phyloP scores from a whole-genome alignment of 192 early-diverging fungal genomes.

The Diversispora eburnea region DNA sequence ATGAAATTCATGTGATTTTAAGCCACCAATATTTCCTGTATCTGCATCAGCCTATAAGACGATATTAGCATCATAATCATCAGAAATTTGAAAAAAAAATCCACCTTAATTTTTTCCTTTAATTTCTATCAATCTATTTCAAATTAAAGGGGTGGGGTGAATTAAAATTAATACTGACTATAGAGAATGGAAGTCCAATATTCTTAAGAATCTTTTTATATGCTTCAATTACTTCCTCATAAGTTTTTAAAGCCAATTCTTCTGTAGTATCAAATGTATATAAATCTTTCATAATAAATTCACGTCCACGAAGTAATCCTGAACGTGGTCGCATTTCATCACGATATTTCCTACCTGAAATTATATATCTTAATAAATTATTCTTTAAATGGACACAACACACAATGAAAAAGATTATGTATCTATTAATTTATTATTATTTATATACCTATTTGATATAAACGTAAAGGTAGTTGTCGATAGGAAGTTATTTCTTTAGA shows the following conservation, averaged over 20 bases:
- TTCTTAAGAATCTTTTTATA: constrained; percentile 73
- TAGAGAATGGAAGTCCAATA: constrained; percentile 75
- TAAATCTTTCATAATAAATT: constrained; percentile 97
- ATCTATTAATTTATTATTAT: constrained; percentile 1
- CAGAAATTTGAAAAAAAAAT: neutral
- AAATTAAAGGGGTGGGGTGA: neutral
- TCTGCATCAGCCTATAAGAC: constrained; percentile 54
- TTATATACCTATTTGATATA: constrained; percentile 76
- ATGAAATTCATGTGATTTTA: constrained; percentile 87
- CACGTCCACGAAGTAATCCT: constrained; percentile 79
- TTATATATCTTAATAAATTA: neutral
- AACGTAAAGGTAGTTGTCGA: constrained; percentile 73
- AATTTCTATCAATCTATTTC: no score
- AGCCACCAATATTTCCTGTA: constrained; percentile 88
- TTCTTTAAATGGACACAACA: neutral
- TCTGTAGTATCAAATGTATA: constrained; percentile 80
- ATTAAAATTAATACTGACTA: constrained; percentile 46
- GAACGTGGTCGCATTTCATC: constrained; percentile 81
- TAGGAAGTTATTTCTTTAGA: constrained; percentile 61
- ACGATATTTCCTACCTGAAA: constrained; percentile 68
- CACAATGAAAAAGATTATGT: neutral
- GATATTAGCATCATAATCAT: neutral
- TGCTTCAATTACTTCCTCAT: constrained; percentile 67
- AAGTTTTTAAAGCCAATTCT: constrained; percentile 68
- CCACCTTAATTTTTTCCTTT: no score